Percentiles rank a stretch among this genome's conserved stretches.
Evolutionary conservation across 2,329 filamentous ascomycete species (phyloP).

Genomic region (Cytospora piceicola): DNA sequence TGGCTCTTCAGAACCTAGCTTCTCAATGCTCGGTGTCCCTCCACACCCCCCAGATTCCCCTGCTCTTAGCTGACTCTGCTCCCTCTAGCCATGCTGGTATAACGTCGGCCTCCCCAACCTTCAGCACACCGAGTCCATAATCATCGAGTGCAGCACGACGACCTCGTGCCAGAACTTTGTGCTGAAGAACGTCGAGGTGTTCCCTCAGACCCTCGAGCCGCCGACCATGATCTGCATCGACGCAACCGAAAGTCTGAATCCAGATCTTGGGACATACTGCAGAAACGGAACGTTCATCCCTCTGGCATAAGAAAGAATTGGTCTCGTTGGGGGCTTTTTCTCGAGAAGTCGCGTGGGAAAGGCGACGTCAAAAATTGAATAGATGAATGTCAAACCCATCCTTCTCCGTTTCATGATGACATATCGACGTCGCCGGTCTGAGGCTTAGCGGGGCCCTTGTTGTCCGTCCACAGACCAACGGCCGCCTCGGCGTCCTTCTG

Average conservation of each 20-base stretch:
- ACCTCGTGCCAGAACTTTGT: background rate
- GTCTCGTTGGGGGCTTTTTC: background rate
- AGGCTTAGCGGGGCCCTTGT: slow-evolving; percentile 52
- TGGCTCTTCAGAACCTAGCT: background rate
- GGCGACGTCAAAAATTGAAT: background rate
- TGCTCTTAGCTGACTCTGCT: background rate
- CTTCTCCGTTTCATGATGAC: slow-evolving; percentile 34
- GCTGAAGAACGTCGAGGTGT: background rate
- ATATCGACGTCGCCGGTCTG: slow-evolving; percentile 49
- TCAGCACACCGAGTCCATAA: background rate
- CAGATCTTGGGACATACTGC: background rate
- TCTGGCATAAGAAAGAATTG: background rate
- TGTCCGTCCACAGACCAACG: slow-evolving; percentile 72
- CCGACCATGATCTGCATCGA: background rate
- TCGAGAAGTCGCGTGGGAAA: background rate
- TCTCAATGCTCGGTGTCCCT: background rate
- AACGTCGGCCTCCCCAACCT: background rate
- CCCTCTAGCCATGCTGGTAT: slow-evolving; percentile 1
- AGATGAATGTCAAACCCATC: slow-evolving; percentile 8
- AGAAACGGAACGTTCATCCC: background rate
- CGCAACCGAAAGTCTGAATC: background rate
- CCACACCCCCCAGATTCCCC: background rate
- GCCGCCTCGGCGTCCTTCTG: slow-evolving; percentile 86
- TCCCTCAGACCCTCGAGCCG: background rate
- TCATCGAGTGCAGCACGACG: background rate